Base-by-base conservation (phyloP, 768 basidiomycete species). In the Steccherinum ochraceum region DNA sequence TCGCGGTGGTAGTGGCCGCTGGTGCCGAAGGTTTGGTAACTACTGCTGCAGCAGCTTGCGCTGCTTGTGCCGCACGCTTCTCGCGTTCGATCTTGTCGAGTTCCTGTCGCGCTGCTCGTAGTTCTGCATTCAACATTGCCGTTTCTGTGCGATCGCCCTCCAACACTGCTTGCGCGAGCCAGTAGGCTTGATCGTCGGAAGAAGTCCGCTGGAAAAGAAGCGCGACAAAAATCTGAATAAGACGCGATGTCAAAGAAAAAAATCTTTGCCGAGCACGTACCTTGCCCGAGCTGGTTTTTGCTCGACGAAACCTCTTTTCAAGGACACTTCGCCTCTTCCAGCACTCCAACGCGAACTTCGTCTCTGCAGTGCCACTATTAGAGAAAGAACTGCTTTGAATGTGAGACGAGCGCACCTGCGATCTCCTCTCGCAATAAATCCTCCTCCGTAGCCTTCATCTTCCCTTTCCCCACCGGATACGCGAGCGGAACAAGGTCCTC, bases 141-240 rank as follows among this genome's bases (percentile, higher is more conserved):
- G 77, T 80, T 55, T 86, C 85, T 11, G 75, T 66, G 19, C 86
- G 79, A 54, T 90, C 87, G 0, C 72, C 66, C 49, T 90, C 89
- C 45, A 88, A 56, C 40, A 82, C 70, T 26, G 77, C 75, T 55
- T 86, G 83, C 4, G 81, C 75, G 16, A 90, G 70, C 27, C 76
- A 67, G 58, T 84, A 80, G 7, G 78, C 73, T 66, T 89, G 86
- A 48, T 77, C 77, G 59, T 79, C 78, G 5, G 79, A 80, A 13
- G 78, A 78, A 30, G 72, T 54, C 13, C 80, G 79, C 89, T 91
- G 26, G 10, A n/a, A n/a, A n/a, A n/a, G n/a, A n/a, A 48, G 40
- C 25, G 18, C 21, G 21, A 24, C 24, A 50, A 18, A 21, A 13
- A 19, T 24, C 25, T 10, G 20, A n/a, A 42, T 21, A 46, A 25